Conservation (phyloP, 208 protist species). For the Crithidia acanthocephali region DNA sequence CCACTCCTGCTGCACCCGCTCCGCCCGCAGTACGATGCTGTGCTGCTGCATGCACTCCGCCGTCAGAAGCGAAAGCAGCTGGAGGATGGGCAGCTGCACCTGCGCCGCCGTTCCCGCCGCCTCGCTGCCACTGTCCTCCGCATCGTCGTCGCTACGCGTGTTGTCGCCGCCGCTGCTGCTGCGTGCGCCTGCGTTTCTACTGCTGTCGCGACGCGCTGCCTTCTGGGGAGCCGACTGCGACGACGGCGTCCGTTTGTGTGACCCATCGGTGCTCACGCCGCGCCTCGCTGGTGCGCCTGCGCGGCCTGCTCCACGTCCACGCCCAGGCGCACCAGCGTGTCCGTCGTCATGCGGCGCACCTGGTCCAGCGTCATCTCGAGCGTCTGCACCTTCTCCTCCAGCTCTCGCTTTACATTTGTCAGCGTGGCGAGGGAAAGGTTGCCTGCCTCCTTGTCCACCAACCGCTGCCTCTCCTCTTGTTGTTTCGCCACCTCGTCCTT, state of each 20-base stretch:
- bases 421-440: slow-evolving; percentile 25
- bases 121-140: background rate
- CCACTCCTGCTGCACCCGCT: slow-evolving; percentile 70
- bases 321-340: slow-evolving; percentile 35
- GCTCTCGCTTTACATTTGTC: slow-evolving; percentile 12
- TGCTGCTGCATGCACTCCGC: slow-evolving; percentile 47
- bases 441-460: slow-evolving; percentile 3
- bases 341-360: slow-evolving; percentile 26
- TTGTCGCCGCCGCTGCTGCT: background rate
- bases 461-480: slow-evolving; percentile 13
- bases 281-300: background rate
- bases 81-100: slow-evolving; percentile 30
- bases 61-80: slow-evolving; percentile 44
- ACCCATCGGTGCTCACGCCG: background rate
- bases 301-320: slow-evolving; percentile 23
- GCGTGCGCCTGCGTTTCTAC: background rate
- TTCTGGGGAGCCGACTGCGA: background rate
- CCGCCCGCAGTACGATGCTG: slow-evolving; percentile 20
- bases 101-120: background rate
- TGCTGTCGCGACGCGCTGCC: background rate
- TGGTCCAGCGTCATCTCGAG: slow-evolving; percentile 32
- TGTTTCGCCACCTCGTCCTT: slow-evolving; percentile 18
- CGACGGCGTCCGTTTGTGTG: background rate
- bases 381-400: slow-evolving; percentile 29
- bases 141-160: background rate